These are phyloP conservation scores for Clarireedia paspali DNA, from an alignment of 2,329 filamentous ascomycete genomes.

Conservation along the genomic window DNA sequence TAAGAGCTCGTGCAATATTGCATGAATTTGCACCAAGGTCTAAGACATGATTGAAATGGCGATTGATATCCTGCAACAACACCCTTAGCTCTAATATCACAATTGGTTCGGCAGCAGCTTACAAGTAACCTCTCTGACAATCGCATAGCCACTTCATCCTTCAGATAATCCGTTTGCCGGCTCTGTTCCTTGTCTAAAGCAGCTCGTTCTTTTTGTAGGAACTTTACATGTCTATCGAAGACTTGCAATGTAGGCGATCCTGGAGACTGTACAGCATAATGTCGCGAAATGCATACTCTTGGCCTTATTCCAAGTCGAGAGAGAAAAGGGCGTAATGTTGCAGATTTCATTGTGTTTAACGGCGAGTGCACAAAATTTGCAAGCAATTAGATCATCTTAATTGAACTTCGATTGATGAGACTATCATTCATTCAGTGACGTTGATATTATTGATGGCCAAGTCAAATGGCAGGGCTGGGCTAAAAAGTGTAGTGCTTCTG, in stretches of 20 bases:
- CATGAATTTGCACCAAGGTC: constrained; percentile 95
- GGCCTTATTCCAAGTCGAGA: constrained; percentile 13
- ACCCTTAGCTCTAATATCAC: not conserved
- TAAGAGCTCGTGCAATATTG: constrained; percentile 80
- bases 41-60: constrained; percentile 73
- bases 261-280: constrained; percentile 71
- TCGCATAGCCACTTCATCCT: constrained; percentile 81
- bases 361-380: not conserved
- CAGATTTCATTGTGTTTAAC: constrained; percentile 20
- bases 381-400: not conserved
- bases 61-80: constrained; percentile 71
- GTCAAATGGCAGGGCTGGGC: not conserved
- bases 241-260: constrained; percentile 77
- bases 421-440: constrained; percentile 1
- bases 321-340: constrained; percentile 19
- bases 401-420: not conserved
- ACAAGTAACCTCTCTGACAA: constrained; percentile 81
- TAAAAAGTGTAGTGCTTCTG: not conserved
- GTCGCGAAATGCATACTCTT: constrained; percentile 33
- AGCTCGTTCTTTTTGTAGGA: constrained; percentile 83
- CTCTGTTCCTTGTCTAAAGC: constrained; percentile 62
- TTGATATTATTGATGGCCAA: not conserved
- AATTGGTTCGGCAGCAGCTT: constrained; percentile 20
- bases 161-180: constrained; percentile 81
- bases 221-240: constrained; percentile 84